Evolutionary conservation across 495 filamentous ascomycete genomes (phyloP).

Genomic region (Amniculicola lignicola): DNA sequence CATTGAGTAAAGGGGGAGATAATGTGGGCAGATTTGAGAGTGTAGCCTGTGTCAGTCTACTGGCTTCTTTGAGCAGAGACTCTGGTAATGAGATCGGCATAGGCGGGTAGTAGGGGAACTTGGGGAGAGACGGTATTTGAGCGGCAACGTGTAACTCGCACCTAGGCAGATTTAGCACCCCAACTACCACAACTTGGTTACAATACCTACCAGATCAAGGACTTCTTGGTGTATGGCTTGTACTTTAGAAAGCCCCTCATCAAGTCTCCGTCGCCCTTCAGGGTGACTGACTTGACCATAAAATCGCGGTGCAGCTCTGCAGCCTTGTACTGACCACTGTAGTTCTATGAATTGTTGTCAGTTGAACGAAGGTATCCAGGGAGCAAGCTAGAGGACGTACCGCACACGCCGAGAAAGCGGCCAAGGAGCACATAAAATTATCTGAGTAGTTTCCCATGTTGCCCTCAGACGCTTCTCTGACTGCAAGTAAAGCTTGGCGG

Average conservation of each 20-base stretch:
- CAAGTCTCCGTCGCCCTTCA: background rate
- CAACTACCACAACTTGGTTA: background rate
- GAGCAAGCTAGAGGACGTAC: background rate
- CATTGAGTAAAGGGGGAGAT: background rate
- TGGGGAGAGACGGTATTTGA: background rate
- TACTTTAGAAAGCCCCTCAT: background rate
- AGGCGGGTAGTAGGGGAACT: background rate
- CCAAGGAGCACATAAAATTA: background rate
- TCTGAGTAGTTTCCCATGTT: background rate
- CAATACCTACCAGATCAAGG: background rate
- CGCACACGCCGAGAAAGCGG: background rate
- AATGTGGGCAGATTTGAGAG: background rate
- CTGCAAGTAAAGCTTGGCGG: background rate
- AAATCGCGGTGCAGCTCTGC: background rate
- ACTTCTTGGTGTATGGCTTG: background rate
- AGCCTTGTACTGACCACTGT: background rate
- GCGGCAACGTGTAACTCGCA: background rate
- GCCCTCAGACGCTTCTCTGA: background rate
- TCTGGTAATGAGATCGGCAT: background rate
- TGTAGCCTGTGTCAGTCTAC: background rate
- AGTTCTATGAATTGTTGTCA: background rate
- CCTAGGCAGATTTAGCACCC: background rate
- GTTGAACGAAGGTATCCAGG: background rate
- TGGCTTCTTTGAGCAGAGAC: background rate
- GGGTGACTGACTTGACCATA: background rate